Evolutionary conservation across 2,329 filamentous ascomycete species (phyloP), one percentile per base, ranked within the genome.

Genomic region (Hymenoscyphus linearis): DNA sequence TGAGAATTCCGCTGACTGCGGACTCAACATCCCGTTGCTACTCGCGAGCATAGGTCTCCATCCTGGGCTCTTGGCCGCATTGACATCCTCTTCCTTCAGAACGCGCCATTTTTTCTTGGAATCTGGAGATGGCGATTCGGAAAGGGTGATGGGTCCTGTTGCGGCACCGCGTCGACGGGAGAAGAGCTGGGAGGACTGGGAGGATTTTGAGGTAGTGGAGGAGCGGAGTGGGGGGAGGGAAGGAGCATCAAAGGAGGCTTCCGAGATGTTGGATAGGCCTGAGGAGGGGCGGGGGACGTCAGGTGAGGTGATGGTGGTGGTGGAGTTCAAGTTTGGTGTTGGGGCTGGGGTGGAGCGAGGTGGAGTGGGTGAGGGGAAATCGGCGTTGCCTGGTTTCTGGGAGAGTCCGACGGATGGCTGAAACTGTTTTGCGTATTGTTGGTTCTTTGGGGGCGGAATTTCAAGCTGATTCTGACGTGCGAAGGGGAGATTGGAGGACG

Each of bases 51-150:
- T 66, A 2, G 69, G 70, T 60, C 65, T 65, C 69, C 69, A 73
- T 3, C 59, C 64, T 3, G 63, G 62, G 47, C 60, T 66, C 61
- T 69, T 69, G 18, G 70, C 69, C 1, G 60, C 50, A 14, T 66
- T 62, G 25, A 67, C 66, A 9, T 70, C 68, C 12, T 64, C 63
- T 2, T 61, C 58, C 26, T 66, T 65, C 25, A 71, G 56, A 1
- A 72, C 67, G 10, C 69, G 61, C 69, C 67, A 70, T 54, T 66
- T 66, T 25, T 52, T 55, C 26, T 47, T 63, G 55, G 61, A 60
- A 68, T 70, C 60, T 47, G 44, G 7, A 63, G 6, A 82, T 22
- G 44, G 18, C 63, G 6, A 82, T 81, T 22, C 83, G 70, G 83
- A 76, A 34, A 84, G 76, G 2, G 78, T 76, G 54, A 76, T 76